Evolutionary conservation across 2,329 filamentous ascomycete species (phyloP), one percentile per base, ranked within the genome.

Genomic region (Akanthomyces uredinophilus): DNA sequence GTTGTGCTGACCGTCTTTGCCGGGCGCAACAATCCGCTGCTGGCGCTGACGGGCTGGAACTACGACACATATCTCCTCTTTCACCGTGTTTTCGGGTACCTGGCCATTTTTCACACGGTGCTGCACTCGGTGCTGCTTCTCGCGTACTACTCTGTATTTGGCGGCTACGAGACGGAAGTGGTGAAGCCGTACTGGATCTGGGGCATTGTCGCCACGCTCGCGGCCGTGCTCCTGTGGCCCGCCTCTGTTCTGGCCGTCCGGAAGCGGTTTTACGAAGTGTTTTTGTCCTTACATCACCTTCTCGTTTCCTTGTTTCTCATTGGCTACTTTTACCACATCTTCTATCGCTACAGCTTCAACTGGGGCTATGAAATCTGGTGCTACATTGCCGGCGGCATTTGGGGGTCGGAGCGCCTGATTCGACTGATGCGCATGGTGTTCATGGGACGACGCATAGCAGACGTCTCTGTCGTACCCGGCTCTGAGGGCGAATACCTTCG

Each of bases 41-140:
- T 76, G 3, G 70, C 68, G 54, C 1, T 77, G 16, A 75, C 75
- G 2, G 69, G 72, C 64, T 76, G 74, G 75, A 72, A 70, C 53
- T 67, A 75, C 63, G 64, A 68, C 20, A 77, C 75, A 0, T 77
- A 70, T 44, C 66, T 77, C 1, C 65, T 76, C 1, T 67, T 77
- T 0, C 75, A 77, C 62, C 71, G 75, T 35, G 75, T 74, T 70
- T 65, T 75, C 14, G 73, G 69, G 0, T 94, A 86, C 79, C 87
- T 87, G 44, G 90, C 90, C 70, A 89, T 94, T 65, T 92, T 90
- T 79, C 90, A 93, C 78, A 92, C 90, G 8, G 87, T 92, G 1
- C 22, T 76, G 3, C 75, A 77, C 64, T 74, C 73, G 2, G 49
- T 71, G 5, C 67, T 75, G 63, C 68, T 75, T 1, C 60, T 71